Conservation (phyloP, 352 stramenopile genomes). For the Plasmopara halstedii region DNA sequence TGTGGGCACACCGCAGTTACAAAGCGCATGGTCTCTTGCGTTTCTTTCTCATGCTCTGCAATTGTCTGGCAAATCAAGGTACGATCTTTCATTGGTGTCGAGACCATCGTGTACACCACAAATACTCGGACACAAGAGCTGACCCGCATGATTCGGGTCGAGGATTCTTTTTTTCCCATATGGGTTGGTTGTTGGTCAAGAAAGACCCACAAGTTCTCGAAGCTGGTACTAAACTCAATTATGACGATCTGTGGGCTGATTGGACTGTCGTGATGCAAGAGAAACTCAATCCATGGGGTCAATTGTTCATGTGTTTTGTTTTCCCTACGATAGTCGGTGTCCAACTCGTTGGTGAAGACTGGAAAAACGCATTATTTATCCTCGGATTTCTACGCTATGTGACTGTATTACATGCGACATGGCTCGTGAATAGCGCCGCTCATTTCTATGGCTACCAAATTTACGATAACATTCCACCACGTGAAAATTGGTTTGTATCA, state of each 20-base stretch:
- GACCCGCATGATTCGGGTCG: constrained; percentile 94
- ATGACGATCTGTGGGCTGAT: constrained; percentile 95
- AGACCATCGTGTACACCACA: constrained; percentile 99
- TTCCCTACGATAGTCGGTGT: constrained; percentile 89
- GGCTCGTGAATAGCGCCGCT: constrained; percentile 97
- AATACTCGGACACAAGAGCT: constrained; percentile 94
- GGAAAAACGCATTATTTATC: constrained; percentile 95
- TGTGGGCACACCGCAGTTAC: constrained; percentile 96
- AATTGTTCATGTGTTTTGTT: constrained; percentile 97
- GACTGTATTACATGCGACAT: constrained; percentile 95
- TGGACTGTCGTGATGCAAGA: constrained; percentile 94
- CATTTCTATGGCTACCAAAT: constrained; percentile 97
- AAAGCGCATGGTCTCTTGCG: constrained; percentile 88
- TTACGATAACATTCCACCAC: constrained; percentile 94
- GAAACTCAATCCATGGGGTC: constrained; percentile 96
- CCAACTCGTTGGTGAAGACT: constrained; percentile 87
- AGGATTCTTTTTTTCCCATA: constrained; percentile 99
- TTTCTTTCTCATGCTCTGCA: constrained; percentile 96
- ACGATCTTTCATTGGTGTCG: constrained; percentile 97
- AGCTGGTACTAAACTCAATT: constrained; percentile 92
- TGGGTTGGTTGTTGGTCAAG: constrained; percentile 98
- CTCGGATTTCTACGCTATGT: constrained; percentile 92
- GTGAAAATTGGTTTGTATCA: constrained; percentile 97
- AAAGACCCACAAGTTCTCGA: constrained; percentile 92
- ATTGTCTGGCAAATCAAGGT: constrained; percentile 97